Evolutionary conservation across 345 rosid species (phyloP).

Genomic region (Sisymbrium altissimum): DNA sequence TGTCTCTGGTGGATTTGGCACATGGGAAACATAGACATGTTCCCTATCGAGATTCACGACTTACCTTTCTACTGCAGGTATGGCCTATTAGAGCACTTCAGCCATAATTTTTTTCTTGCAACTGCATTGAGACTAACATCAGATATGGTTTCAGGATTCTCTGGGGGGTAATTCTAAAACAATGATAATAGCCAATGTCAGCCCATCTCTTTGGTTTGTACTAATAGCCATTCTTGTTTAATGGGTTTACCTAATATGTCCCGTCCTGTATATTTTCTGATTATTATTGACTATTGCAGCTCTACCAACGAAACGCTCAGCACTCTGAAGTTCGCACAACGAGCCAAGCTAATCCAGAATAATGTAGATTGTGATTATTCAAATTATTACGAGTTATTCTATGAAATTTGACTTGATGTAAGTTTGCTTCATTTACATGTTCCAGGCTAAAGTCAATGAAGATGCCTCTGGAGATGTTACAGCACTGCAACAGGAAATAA

Average conservation of each 20-base stretch:
- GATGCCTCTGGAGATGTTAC: slow-evolving; percentile 88
- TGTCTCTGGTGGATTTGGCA: slow-evolving; percentile 95
- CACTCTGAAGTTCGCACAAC: slow-evolving; percentile 94
- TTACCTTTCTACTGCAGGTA: slow-evolving; percentile 95
- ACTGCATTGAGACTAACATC: slow-evolving; percentile 22
- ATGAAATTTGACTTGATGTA: slow-evolving; percentile 7
- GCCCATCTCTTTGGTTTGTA: slow-evolving; percentile 84
- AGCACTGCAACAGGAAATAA: slow-evolving; percentile 80
- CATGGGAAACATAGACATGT: slow-evolving; percentile 93
- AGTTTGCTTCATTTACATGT: slow-evolving; percentile 22
- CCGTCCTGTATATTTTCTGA: slow-evolving; percentile 20
- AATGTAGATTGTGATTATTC: slow-evolving; percentile 44
- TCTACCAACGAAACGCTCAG: slow-evolving; percentile 85
- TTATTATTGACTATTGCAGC: slow-evolving; percentile 45
- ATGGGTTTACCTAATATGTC: neutral
- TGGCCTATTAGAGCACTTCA: slow-evolving; percentile 22
- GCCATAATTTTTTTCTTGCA: neutral
- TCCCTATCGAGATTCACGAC: slow-evolving; percentile 96
- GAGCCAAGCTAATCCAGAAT: slow-evolving; percentile 95
- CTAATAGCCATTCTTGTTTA: slow-evolving; percentile 16
- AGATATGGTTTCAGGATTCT: slow-evolving; percentile 68
- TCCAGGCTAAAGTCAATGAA: slow-evolving; percentile 89
- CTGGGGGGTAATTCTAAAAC: slow-evolving; percentile 96
- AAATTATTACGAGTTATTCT: slow-evolving; percentile 7
- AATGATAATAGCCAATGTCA: slow-evolving; percentile 89